Evolutionary conservation across 345 rosid genomes (phyloP).

Genomic region (Adansonia digitata): DNA sequence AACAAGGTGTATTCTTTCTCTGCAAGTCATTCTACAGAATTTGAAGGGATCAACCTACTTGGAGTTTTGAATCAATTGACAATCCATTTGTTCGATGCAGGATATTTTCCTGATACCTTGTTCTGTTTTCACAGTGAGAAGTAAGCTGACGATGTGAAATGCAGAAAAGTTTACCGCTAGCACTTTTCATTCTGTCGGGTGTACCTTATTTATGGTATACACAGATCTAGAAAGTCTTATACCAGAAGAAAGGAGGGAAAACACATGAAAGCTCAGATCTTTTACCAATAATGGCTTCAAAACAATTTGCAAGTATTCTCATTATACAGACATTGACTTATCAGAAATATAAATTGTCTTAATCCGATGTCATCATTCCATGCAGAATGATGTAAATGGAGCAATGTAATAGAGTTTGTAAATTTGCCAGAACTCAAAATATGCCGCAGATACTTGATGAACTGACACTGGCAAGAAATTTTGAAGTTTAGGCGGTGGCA

Average conservation of each 20-base stretch:
- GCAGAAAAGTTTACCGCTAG: background rate
- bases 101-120: slow-evolving; percentile 19
- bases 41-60: slow-evolving; percentile 14
- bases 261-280: background rate
- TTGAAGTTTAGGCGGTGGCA: background rate
- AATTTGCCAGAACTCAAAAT: slow-evolving; percentile 3
- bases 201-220: background rate
- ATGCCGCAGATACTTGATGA: background rate
- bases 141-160: background rate
- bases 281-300: background rate
- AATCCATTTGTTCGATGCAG: slow-evolving; percentile 24
- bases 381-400: background rate
- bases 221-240: background rate
- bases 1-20: slow-evolving; percentile 23
- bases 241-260: background rate
- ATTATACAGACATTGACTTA: background rate
- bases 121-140: slow-evolving; percentile 17
- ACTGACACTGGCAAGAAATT: background rate
- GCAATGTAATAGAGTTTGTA: background rate
- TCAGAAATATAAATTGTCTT: background rate
- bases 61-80: slow-evolving; percentile 17
- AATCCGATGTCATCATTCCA: background rate
- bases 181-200: background rate
- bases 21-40: slow-evolving; percentile 13
- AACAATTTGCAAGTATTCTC: background rate